Evolutionary conservation across 73 alveolate species (phyloP), one percentile per base, ranked within the genome.

Genomic region (Paramecium bursaria): DNA sequence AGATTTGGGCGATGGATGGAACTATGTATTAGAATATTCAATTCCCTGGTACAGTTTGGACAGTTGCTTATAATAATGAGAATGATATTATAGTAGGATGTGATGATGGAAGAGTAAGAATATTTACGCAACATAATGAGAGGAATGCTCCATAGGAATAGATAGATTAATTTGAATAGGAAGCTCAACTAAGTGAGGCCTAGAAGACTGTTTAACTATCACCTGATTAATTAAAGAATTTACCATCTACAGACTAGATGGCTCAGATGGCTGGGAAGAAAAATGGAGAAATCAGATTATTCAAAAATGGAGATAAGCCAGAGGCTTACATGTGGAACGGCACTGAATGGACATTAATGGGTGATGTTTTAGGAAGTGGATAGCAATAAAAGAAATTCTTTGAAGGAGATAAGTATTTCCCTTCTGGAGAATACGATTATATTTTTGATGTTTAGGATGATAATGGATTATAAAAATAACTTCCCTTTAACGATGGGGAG

Each of bases 401-500:
- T 75, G 96, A 92, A 27, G 99, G 99, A 11, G 99, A 97, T 89
- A 86, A 94, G 17, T 86, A 91, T 19, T 97, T 95, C 53, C 93
- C 88, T 44, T 94, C 98, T 3, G 99, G 99, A 29, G 98, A 96
- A 50, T 97, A 97, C 86, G 99, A 97, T 86, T 95, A 96, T 74
- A 87, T 97, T 14, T 97, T 97, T 85, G 99, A 96, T 93, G 99
- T 97, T 3, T 99, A 97, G 49, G 85, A 93, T 33, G 98, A 95
- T 57, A 96, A 95, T 55, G 98, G 98, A 17, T 44, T 87, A 11
- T 75, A 92, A 50, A 94, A 97, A 11, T 92, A 94, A 67, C 77
- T 97, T 74, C 99, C 99, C 22, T 97, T 91, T 86, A 96, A 97
- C 86, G 96, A 97, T 79, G 99, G 98, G 1, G 97, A 94, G 73